Evolutionary conservation across 192 early-diverging fungal species (phyloP).

Genomic region (Allomyces macrogynus): DNA sequence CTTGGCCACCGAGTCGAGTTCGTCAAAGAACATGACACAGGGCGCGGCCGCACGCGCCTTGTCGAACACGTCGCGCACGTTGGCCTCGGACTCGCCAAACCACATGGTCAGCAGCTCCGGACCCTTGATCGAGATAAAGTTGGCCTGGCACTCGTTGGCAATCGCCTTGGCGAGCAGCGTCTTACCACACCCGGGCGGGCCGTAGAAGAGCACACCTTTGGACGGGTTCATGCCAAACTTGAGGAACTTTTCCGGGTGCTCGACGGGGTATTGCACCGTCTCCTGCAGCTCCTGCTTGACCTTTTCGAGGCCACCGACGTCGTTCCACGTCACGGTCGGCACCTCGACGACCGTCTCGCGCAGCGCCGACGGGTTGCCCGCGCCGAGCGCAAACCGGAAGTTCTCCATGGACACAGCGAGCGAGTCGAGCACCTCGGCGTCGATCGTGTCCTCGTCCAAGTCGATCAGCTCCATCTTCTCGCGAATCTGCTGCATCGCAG

Average conservation of each 20-base stretch:
- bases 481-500: conserved; percentile 98
- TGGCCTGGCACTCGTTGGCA: conserved; percentile 98
- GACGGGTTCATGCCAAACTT: conserved; percentile 96
- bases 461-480: conserved; percentile 99
- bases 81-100: conserved; percentile 99
- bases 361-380: conserved; percentile 92
- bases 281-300: conserved; percentile 97
- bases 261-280: conserved; percentile 97
- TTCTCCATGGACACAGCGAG: conserved; percentile 95
- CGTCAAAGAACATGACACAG: conserved; percentile 99
- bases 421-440: conserved; percentile 85
- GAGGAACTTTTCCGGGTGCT: conserved; percentile 97
- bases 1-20: conserved; percentile 95
- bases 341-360: conserved; percentile 97
- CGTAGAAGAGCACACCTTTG: conserved; percentile 97
- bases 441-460: conserved; percentile 93
- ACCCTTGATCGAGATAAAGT: conserved; percentile 98
- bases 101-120: conserved; percentile 98
- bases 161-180: conserved; percentile 97
- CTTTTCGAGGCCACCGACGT: conserved; percentile 91
- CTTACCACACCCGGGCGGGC: conserved; percentile 96
- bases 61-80: conserved; percentile 98
- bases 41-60: conserved; percentile 93
- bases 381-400: conserved; percentile 82
- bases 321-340: conserved; percentile 81